These are phyloP conservation scores for Mycena venus DNA, from an alignment of 768 basidiomycete genomes.

Conservation along the genomic window DNA sequence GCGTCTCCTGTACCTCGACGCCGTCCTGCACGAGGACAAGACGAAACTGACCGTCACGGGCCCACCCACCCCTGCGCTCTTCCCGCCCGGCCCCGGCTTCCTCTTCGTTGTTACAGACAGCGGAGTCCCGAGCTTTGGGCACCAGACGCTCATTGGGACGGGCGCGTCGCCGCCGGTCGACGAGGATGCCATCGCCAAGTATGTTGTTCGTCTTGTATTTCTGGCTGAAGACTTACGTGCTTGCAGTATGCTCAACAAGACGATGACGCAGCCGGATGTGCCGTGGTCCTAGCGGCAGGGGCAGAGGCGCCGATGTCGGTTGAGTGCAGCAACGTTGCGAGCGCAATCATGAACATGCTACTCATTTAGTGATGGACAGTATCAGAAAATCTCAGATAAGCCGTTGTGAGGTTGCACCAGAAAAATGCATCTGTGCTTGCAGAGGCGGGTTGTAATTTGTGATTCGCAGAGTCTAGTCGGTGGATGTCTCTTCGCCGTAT, in stretches of 20 bases:
- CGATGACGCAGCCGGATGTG: not conserved
- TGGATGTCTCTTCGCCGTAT: too few species aligned
- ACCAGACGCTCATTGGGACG: slow-evolving; percentile 51
- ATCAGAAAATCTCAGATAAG: too few species aligned
- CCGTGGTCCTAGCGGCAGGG: not conserved
- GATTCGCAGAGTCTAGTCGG: too few species aligned
- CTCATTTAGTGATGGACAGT: too few species aligned
- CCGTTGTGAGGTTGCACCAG: too few species aligned
- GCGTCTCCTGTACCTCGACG: slow-evolving; percentile 50
- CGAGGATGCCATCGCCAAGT: slow-evolving; percentile 24
- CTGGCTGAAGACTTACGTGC: too few species aligned
- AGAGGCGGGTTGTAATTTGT: too few species aligned
- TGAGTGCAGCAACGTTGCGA: slow-evolving; percentile 18
- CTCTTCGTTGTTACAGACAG: slow-evolving; percentile 50
- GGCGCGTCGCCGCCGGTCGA: slow-evolving; percentile 51
- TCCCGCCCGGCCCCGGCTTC: slow-evolving; percentile 55
- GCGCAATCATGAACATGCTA: not conserved
- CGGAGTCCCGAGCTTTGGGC: slow-evolving; percentile 48
- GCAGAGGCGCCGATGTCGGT: slow-evolving; percentile 2
- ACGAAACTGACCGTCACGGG: slow-evolving; percentile 48
- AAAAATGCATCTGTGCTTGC: too few species aligned
- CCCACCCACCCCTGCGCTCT: slow-evolving; percentile 52
- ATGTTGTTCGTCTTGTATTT: not conserved
- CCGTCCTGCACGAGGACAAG: slow-evolving; percentile 44
- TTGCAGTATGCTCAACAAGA: slow-evolving; percentile 4